Base-by-base conservation (phyloP, 2,329 filamentous ascomycete genomes). In the Cladosporium sp. region DNA sequence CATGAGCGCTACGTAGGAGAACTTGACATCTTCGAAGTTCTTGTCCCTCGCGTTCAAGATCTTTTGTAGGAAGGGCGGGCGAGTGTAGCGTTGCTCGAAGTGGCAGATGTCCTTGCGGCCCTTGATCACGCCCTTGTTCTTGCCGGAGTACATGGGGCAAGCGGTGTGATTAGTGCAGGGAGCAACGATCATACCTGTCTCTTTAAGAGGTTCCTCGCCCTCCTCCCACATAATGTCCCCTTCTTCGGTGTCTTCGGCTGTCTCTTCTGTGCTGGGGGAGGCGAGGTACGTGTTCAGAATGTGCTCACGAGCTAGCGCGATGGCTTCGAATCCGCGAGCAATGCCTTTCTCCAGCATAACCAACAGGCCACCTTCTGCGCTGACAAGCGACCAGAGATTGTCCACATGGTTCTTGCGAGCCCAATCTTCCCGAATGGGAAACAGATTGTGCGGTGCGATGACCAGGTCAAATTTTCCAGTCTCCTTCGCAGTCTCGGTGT, bases 261-360 rank as follows among this genome's bases (percentile, higher is more conserved):
- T 49, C 32, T 75, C 69, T 9, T 69, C 63, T 9, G 72, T 71
- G 10, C 75, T 73, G 0, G 85, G 84, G 11, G 82, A 82, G 10
- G 83, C 72, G 52, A 95, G 86, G 66, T 88, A 84, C 42, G 86
- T 82, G 56, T 87, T 81, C 0, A 97, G 76, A 0, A 98, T 74
- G 55, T 87, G 82, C 40, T 90, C 80, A 46, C 93, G 84, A 5
- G 91, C 90, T 44, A 86, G 87, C 9, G 89, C 92, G 38, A 98
- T 82, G 11, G 89, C 87, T 68, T 97, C 93, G 60, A 98, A 98
- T 0, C 93, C 93, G 41, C 89, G 83, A 10, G 90, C 88, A 10
- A 95, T 82, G 0, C 90, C 93, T 68, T 96, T 97, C 68, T 98
- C 93, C 18, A 96, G 73, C 3, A 97, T 72, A 45, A 97, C 81